phyloP scores from a whole-genome alignment of 495 filamentous ascomycete species.

The Penicillium lagena region DNA sequence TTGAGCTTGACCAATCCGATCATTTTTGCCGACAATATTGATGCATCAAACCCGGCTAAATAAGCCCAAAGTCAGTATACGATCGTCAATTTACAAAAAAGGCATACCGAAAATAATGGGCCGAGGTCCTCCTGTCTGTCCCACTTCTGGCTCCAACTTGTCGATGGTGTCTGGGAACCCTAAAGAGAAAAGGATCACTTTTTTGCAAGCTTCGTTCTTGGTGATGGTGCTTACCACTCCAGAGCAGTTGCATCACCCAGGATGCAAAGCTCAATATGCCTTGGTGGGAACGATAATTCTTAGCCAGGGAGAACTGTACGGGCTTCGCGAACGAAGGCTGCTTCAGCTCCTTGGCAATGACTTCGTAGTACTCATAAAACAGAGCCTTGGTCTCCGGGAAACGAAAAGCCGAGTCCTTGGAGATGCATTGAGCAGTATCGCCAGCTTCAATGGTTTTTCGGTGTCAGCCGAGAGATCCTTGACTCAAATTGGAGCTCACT shows the following conservation, averaged over 20 bases:
- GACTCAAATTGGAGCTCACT: neutral
- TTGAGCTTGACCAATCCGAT: constrained; percentile 18
- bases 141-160: constrained; percentile 32
- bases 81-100: neutral
- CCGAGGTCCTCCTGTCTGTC: constrained; percentile 26
- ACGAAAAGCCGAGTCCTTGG: constrained; percentile 36
- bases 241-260: constrained; percentile 24
- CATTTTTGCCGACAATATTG: constrained; percentile 17
- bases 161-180: constrained; percentile 36
- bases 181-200: neutral
- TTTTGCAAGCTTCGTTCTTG: too few species aligned
- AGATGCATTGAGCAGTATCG: constrained; percentile 40
- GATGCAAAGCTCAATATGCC: constrained; percentile 37
- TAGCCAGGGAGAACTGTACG: constrained; percentile 18
- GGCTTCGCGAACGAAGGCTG: constrained; percentile 18
- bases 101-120: constrained; percentile 30
- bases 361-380: constrained; percentile 26
- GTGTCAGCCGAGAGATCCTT: neutral
- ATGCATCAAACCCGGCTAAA: constrained; percentile 18
- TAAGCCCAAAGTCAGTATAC: neutral
- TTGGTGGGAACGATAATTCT: constrained; percentile 40
- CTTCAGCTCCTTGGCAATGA: constrained; percentile 2
- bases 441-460: constrained; percentile 19
- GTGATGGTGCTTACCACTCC: constrained; percentile 2
- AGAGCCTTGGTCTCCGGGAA: constrained; percentile 35